Evolutionary conservation across 371 early-diverging fungal species (phyloP), one percentile per base, ranked within the genome.

Genomic region (Cokeromyces recurvatus): DNA sequence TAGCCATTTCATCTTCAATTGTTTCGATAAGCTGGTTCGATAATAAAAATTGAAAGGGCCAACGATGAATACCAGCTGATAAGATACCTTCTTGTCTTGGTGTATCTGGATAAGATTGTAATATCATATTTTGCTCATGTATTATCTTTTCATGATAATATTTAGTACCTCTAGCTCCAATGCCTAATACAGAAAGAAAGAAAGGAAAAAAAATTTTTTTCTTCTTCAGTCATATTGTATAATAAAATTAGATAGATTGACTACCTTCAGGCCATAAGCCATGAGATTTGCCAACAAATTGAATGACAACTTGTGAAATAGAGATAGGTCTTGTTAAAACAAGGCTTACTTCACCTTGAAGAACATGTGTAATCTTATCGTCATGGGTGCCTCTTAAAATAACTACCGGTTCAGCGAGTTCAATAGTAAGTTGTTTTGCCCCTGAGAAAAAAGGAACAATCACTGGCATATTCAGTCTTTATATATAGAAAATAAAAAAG

Each of bases 211-310:
- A n/a, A n/a, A n/a, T n/a, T n/a, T n/a, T n/a, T 27, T 11, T 11
- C 15, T 9, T 34, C 14, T 12, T 16, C 17, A 38, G 14, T 43
- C 8, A 29, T 40, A 21, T 24, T 14, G 15, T 24, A n/a, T 25
- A 11, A 10, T 32, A 10, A 3, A 4, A 29, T 35, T 31, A 15
- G 12, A 8, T 38, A n/a, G 2, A 16, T 11, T 15, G 16, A 23
- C 4, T 66, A 74, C 75, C 71, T 64, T 75, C 72, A 9, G 76
- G 76, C 76, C 76, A 75, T 8, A 75, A 32, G 20, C 48, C 67
- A 21, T 62, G 46, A 9, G 64, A 61, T 47, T 66, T 65, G 8
- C 76, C 76, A 23, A 62, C 48, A 19, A 71, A 56, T 44, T 67
- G 59, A 39, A 75, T 50, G 2, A 53, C 44, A 10, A 75, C 55